Base-by-base conservation (phyloP, 805 yeast genomes). In the Lipomyces chichibuensis region DNA sequence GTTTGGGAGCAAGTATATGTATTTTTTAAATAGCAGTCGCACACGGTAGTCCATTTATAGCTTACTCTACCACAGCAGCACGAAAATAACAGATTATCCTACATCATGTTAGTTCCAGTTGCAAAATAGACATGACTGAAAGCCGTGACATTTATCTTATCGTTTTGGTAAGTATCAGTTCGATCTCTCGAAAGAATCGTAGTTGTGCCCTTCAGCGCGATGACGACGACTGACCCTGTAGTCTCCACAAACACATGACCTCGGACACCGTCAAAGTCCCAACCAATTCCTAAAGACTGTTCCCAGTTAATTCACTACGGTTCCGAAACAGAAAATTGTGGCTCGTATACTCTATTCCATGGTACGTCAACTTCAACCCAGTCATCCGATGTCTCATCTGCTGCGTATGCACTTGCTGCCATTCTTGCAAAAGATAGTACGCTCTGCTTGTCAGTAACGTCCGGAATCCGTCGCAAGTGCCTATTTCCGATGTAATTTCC, bases 11-110 rank as follows among this genome's bases (percentile, higher is more conserved):
- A 95, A 0, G 94, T 90, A 77, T 91, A 91, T 0, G 96, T 85
- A 17, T n/a, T 23, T 23, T 80, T 80, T 69, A 87, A 85, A 75
- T 89, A 94, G 76, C 99, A 95, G 77, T 92, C 97, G 79, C 99
- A 95, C 0, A 92, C 98, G 0, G 98, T 90, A 7, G 89, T 86
- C 99, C 98, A 95, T 78, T 91, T 78, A 71, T 92, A 92, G 51
- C 95, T 86, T 1, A 94, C 89, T 51, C 98, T 83, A 0, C 97
- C 98, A 79, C 99, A 95, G 77, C 99, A 95, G 77, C 99, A 95
- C 11, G 96, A 90, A 76, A 95, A 95, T 46, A 95, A 79, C 65
- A 94, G 75, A 74, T 95, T 95, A 76, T 95, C 98, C 72, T 69
- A 62, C n/a, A 32, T 6, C 53, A 14, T 29, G 35, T 25, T 35